These are phyloP conservation scores for Lepiota venenata DNA, from an alignment of 768 basidiomycete species.

Conservation along the genomic window DNA sequence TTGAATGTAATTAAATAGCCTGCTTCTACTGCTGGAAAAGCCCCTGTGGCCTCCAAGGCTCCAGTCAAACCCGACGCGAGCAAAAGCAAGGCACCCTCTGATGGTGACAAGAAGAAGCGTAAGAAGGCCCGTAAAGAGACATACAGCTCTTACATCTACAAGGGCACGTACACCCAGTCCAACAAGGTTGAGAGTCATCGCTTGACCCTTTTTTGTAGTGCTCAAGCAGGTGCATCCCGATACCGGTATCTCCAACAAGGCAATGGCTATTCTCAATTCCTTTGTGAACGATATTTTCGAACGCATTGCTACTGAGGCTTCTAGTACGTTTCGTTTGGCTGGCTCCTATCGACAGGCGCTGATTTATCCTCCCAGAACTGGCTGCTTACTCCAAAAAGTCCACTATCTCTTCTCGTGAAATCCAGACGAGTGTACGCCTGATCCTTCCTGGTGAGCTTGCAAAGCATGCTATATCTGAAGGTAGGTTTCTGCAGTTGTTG, in stretches of 20 bases:
- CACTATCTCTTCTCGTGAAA: constrained; percentile 97
- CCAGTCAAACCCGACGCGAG: constrained; percentile 71
- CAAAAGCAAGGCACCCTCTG: constrained; percentile 70
- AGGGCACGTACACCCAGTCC: constrained; percentile 43
- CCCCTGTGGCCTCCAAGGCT: constrained; percentile 72
- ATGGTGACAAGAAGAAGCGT: constrained; percentile 84
- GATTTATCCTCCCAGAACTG: constrained; percentile 56
- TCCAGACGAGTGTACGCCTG: constrained; percentile 94
- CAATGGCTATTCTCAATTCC: constrained; percentile 94
- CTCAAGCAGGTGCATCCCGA: constrained; percentile 98
- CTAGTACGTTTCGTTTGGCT: constrained; percentile 50
- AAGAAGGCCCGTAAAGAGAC: constrained; percentile 88
- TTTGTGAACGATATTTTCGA: constrained; percentile 97
- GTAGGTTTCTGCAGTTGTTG: constrained; percentile 26
- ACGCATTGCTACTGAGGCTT: constrained; percentile 89
- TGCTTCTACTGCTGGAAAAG: constrained; percentile 83
- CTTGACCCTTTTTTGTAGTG: constrained; percentile 42
- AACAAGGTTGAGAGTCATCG: not conserved
- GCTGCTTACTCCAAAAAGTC: constrained; percentile 98
- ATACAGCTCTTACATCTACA: constrained; percentile 92
- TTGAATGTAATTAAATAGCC: constrained; percentile 37
- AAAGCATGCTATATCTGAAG: constrained; percentile 98
- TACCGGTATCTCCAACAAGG: constrained; percentile 99
- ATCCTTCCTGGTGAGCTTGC: constrained; percentile 98
- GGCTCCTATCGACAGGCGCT: constrained; percentile 9